Evolutionary conservation across 352 stramenopile species (phyloP).

Genomic region (Aphanomyces stellatus): DNA sequence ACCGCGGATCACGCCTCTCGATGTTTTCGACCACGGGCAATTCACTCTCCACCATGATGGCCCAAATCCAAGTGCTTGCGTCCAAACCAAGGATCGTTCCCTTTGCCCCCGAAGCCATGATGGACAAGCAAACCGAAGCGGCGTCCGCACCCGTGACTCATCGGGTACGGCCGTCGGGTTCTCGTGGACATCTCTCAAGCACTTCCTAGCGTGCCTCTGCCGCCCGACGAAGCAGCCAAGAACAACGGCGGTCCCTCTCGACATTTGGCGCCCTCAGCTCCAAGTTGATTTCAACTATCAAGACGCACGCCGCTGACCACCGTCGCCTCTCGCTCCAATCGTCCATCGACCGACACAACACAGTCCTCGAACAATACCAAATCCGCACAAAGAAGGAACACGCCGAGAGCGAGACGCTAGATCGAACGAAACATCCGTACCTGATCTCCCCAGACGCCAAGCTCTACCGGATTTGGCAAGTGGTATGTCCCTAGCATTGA

Average conservation of each 20-base stretch:
- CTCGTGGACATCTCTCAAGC: too few relatives aligned
- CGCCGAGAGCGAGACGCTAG: slow-evolving; percentile 31
- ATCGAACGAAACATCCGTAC: slow-evolving; percentile 31
- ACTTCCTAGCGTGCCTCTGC: too few relatives aligned
- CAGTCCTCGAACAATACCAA: slow-evolving; percentile 68
- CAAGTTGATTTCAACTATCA: neutral
- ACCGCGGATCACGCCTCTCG: too few relatives aligned
- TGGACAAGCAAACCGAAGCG: too few relatives aligned
- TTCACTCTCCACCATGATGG: neutral
- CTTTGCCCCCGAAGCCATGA: slow-evolving; percentile 12
- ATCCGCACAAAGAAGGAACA: slow-evolving; percentile 30
- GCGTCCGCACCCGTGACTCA: neutral
- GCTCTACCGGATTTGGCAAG: slow-evolving; percentile 64
- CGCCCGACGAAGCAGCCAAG: too few relatives aligned
- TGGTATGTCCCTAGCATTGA: slow-evolving; percentile 30
- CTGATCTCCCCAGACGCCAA: slow-evolving; percentile 57
- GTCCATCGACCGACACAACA: slow-evolving; percentile 48
- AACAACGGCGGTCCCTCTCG: neutral
- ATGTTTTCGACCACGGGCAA: neutral
- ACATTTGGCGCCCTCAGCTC: neutral
- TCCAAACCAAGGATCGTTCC: slow-evolving; percentile 7
- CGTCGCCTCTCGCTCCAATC: neutral
- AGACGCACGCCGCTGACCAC: neutral
- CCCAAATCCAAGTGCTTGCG: neutral
- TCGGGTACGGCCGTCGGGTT: too few relatives aligned